Base-by-base conservation (phyloP, 2,329 filamentous ascomycete species). In the Paracamarosporium sp. region DNA sequence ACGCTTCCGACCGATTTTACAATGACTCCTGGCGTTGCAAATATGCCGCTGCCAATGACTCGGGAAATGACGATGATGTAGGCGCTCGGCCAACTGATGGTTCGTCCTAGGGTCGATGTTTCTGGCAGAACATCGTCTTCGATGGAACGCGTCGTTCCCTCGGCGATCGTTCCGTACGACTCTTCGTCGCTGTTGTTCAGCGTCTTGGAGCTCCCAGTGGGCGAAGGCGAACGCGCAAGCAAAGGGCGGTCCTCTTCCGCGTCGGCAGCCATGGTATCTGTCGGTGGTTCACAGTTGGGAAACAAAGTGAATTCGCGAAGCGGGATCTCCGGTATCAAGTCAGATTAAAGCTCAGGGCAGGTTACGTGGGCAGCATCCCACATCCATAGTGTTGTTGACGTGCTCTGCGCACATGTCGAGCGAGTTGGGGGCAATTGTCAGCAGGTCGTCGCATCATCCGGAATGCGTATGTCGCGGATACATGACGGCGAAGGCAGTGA, bases 41-140 rank as follows among this genome's bases (percentile, higher is more conserved):
- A 92, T 61, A 92, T 90, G 25, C 88, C 89, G 65, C 83, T 88
- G 12, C 88, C 88, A 28, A 91, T 87, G 5, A 91, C 87, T 12
- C 88, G 82, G 1, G 86, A 89, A 25, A 90, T 87, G 7, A 89
- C 86, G 20, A 90, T 80, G 53, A 90, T 87, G 69, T 88, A 90
- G 1, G 86, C 85, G 64, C 84, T 87, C 25, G 80, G 79, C 86
- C 87, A 89, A 55, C 78, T 83, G 48, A 90, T 82, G 15, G 81
- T 87, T 20, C 88, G 81, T 1, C 86, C 87, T 22, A 83, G 75
- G 0, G 81, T 80, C 0, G 85, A 84, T 1, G 85, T 85, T 64
- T 88, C 86, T 2, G 83, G 86, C 0, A 88, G 69, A 5, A 87
- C 83, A 59, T 85, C 82, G 63, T 87, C 83, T 66, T 88, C 85